Evolutionary conservation across 2,329 filamentous ascomycete genomes (phyloP).

Genomic region (Ramularia endophylla): DNA sequence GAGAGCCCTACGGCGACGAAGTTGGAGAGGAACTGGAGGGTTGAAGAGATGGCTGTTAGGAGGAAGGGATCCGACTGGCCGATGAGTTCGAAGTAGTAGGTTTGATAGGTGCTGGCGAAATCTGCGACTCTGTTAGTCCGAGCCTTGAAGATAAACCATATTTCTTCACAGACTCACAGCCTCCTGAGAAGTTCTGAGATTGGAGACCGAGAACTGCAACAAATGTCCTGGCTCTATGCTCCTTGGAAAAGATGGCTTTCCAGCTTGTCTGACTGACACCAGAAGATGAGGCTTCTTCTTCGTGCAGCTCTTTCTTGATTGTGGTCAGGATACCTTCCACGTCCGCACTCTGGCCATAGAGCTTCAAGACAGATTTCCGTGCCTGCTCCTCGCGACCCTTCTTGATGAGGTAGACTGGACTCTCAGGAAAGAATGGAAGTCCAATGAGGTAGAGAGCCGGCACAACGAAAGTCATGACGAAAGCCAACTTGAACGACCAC

Average conservation of each 20-base stretch:
- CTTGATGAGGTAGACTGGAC: constrained; percentile 77
- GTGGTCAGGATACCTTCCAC: constrained; percentile 16
- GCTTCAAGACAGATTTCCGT: constrained; percentile 31
- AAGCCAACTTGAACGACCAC: constrained; percentile 23
- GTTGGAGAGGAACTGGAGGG: constrained; percentile 20
- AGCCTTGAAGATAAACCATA: no score
- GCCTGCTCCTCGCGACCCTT: constrained; percentile 58
- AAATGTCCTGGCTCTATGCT: constrained; percentile 21
- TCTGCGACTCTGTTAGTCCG: no score
- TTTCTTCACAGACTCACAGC: no score
- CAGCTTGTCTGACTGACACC: constrained; percentile 24
- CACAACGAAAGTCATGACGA: constrained; percentile 23
- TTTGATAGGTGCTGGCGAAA: constrained; percentile 20
- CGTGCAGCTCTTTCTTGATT: constrained; percentile 18
- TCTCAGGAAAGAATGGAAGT: constrained; percentile 63
- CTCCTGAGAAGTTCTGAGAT: constrained; percentile 21
- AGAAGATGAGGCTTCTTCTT: constrained; percentile 16
- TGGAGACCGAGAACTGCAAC: constrained; percentile 23
- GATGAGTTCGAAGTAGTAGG: constrained; percentile 22
- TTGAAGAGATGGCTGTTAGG: constrained; percentile 21
- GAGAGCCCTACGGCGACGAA: constrained; percentile 18
- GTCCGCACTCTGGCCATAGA: constrained; percentile 18
- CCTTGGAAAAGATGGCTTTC: constrained; percentile 22
- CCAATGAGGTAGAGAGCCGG: constrained; percentile 19
- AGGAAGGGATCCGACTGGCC: constrained; percentile 21